These are phyloP conservation scores for Erodium moschatum DNA, from an alignment of 441 rosid genomes.

Conservation along the genomic window DNA sequence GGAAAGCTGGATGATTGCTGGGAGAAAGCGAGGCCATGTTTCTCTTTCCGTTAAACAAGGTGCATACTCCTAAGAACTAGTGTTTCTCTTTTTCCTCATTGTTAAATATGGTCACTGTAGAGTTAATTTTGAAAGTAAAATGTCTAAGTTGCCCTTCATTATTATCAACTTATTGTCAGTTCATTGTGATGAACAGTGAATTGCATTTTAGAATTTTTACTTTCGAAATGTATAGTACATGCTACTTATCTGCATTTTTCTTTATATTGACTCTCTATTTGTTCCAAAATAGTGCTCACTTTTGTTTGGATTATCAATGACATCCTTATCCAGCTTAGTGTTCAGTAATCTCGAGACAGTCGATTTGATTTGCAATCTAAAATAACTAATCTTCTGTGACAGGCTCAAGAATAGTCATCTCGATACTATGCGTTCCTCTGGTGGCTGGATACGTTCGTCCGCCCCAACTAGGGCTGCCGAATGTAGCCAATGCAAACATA, in stretches of 20 bases:
- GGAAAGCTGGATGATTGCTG: slow-evolving; percentile 94
- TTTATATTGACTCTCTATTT: background rate
- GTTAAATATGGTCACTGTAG: too few species aligned
- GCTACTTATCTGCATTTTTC: too few species aligned
- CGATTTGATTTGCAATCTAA: too few species aligned
- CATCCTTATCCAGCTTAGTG: too few species aligned
- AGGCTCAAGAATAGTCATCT: slow-evolving; percentile 80
- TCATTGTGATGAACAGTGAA: too few species aligned
- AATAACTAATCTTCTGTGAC: slow-evolving; percentile 17
- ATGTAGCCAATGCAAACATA: slow-evolving; percentile 56
- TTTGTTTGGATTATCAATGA: background rate
- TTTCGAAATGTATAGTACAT: too few species aligned
- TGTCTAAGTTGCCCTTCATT: too few species aligned
- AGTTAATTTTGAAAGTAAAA: too few species aligned
- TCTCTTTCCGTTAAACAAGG: slow-evolving; percentile 72
- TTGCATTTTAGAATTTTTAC: too few species aligned
- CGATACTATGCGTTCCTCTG: slow-evolving; percentile 74
- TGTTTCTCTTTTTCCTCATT: too few species aligned
- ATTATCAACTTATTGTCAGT: too few species aligned
- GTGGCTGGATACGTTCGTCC: slow-evolving; percentile 89
- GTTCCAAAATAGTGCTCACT: background rate
- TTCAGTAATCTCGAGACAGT: too few species aligned
- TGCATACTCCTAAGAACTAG: slow-evolving; percentile 16
- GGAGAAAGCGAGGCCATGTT: slow-evolving; percentile 82
- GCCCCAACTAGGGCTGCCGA: slow-evolving; percentile 67